These are phyloP conservation scores for Plasmodium blacklocki DNA, from an alignment of 169 alveolate species.

Conservation along the genomic window DNA sequence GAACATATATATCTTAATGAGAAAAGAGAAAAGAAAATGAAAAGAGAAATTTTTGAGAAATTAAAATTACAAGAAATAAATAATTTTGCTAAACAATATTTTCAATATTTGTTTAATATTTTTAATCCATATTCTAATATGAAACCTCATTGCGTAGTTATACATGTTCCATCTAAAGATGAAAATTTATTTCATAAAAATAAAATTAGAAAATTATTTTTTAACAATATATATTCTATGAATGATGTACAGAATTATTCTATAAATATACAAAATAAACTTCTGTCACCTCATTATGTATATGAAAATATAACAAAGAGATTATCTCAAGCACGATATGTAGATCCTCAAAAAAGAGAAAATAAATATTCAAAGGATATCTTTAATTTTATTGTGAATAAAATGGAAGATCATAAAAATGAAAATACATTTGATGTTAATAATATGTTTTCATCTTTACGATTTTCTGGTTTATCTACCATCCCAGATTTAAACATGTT, in stretches of 20 bases:
- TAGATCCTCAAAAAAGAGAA: background rate
- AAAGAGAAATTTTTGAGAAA: constrained; percentile 40
- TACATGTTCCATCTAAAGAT: constrained; percentile 42
- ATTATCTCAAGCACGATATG: constrained; percentile 21
- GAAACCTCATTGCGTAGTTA: constrained; percentile 61
- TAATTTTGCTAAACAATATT: constrained; percentile 58
- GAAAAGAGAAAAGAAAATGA: constrained; percentile 62
- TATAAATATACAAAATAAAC: constrained; percentile 40
- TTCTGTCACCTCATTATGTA: constrained; percentile 32
- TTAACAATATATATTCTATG: constrained; percentile 32
- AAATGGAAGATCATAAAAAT: constrained; percentile 14
- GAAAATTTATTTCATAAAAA: constrained; percentile 10
- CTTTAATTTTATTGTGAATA: constrained; percentile 19
- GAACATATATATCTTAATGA: constrained; percentile 55
- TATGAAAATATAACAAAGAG: constrained; percentile 45
- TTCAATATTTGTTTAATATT: constrained; percentile 60
- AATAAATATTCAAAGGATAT: background rate
- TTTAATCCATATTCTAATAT: constrained; percentile 38
- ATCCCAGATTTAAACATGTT: background rate
- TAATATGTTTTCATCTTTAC: background rate
- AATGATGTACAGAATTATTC: constrained; percentile 43
- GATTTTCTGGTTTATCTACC: background rate
- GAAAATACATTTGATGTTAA: background rate
- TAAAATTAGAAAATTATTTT: constrained; percentile 35
- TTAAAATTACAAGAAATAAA: constrained; percentile 53